Evolutionary conservation across 768 basidiomycete species (phyloP).

Genomic region (Lactarius hatsudake): DNA sequence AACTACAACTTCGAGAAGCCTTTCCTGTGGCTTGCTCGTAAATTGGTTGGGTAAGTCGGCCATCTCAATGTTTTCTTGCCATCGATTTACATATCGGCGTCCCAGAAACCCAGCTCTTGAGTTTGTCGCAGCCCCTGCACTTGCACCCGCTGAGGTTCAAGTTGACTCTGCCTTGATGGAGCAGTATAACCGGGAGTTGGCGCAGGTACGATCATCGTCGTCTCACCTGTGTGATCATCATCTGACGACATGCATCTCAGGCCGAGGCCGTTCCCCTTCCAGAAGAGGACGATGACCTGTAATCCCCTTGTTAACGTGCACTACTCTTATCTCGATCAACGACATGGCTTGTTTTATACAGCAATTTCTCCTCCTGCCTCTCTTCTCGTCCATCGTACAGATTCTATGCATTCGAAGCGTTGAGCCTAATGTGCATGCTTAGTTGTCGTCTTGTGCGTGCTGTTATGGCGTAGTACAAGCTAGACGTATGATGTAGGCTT

Average conservation of each 20-base stretch:
- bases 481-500: conserved; percentile 14
- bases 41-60: conserved; percentile 84
- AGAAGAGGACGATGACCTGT: conserved; percentile 93
- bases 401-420: conserved; percentile 11
- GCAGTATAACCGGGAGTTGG: conserved; percentile 77
- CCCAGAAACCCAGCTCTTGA: conserved; percentile 80
- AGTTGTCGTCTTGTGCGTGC: background rate
- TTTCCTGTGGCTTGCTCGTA: conserved; percentile 98
- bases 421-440: conserved; percentile 3
- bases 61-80: no score
- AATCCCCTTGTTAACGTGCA: conserved; percentile 31
- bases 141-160: conserved; percentile 89
- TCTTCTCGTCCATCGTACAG: conserved; percentile 4
- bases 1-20: conserved; percentile 99
- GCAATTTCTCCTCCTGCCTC: conserved; percentile 2
- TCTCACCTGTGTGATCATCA: background rate
- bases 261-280: conserved; percentile 93
- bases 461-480: background rate
- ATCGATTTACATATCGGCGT: background rate
- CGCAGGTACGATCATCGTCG: conserved; percentile 43
- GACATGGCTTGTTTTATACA: conserved; percentile 18
- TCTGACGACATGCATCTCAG: conserved; percentile 37
- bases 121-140: conserved; percentile 95
- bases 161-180: conserved; percentile 78
- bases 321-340: conserved; percentile 8